Conservation (phyloP, 179 eudicot genomes). For the Spinacia oleracea region DNA sequence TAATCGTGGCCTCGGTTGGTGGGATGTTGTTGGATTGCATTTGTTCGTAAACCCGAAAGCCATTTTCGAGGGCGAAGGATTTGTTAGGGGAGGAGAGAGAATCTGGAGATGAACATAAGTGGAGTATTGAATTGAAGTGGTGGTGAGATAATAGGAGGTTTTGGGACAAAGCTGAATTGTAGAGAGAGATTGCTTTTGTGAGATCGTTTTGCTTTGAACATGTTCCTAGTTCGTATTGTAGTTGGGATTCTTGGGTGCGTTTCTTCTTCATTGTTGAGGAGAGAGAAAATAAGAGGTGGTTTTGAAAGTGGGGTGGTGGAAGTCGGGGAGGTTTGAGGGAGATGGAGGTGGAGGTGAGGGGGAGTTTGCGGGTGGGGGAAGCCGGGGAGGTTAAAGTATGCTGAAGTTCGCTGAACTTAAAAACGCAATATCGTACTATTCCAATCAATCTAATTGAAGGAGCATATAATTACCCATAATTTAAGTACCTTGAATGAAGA, state of each 20-base stretch:
- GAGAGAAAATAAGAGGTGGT: background rate
- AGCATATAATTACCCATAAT: no score
- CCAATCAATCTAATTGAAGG: no score
- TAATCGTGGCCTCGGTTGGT: conserved; percentile 71
- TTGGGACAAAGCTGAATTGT: conserved; percentile 49
- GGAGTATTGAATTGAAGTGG: conserved; percentile 73
- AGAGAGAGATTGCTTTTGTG: conserved; percentile 59
- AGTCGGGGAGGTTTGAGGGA: no score
- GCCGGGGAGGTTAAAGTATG: no score
- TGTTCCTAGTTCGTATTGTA: conserved; percentile 55
- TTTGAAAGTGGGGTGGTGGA: background rate
- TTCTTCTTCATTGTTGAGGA: conserved; percentile 43
- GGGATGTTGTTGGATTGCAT: conserved; percentile 45
- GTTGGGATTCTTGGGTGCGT: conserved; percentile 52
- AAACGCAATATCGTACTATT: no score
- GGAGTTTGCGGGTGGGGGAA: no score
- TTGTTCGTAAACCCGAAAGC: conserved; percentile 51
- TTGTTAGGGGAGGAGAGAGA: conserved; percentile 27
- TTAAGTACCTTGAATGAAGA: no score
- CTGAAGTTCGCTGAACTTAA: no score
- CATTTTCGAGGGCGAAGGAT: conserved; percentile 57
- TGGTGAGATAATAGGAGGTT: conserved; percentile 45
- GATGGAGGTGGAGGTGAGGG: background rate
- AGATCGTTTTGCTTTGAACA: conserved; percentile 68
- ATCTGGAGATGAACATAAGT: conserved; percentile 60